These are phyloP conservation scores for Triangularia setosa DNA, from an alignment of 2,329 filamentous ascomycete genomes.

Conservation along the genomic window DNA sequence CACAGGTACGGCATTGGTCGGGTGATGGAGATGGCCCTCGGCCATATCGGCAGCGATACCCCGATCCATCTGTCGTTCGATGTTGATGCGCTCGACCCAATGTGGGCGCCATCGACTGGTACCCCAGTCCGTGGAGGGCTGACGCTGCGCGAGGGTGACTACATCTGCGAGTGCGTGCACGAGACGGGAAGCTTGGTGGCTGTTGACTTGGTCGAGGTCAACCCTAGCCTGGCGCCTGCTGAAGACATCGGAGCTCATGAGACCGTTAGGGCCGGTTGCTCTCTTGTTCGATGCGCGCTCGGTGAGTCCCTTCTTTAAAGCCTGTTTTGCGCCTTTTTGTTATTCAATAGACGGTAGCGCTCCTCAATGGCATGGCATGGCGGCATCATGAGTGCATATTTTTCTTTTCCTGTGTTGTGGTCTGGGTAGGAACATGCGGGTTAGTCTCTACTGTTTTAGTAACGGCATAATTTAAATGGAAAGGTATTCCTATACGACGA, in stretches of 20 bases:
- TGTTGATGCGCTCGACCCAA: constrained; percentile 91
- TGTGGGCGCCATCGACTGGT: constrained; percentile 94
- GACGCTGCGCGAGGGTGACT: constrained; percentile 92
- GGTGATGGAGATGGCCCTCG: constrained; percentile 97
- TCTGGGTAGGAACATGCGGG: background rate
- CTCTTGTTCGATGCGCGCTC: constrained; percentile 83
- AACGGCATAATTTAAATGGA: background rate
- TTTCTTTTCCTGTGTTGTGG: background rate
- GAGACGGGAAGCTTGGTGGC: constrained; percentile 74
- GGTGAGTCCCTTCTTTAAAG: constrained; percentile 81
- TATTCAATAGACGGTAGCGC: background rate
- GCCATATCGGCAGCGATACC: constrained; percentile 88
- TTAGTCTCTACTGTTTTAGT: background rate
- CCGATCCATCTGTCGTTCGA: constrained; percentile 98
- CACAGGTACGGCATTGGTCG: constrained; percentile 82
- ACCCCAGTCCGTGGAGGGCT: constrained; percentile 91
- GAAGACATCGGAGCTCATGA: constrained; percentile 66
- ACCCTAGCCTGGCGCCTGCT: constrained; percentile 63
- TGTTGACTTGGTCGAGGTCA: constrained; percentile 80
- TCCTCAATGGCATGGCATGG: background rate
- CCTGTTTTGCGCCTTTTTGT: background rate
- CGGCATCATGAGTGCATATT: background rate
- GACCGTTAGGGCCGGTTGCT: constrained; percentile 87
- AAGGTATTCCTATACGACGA: too few species aligned
- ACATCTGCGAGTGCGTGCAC: constrained; percentile 86